Conservation (phyloP, 2,329 filamentous ascomycete genomes). For the Dryadomyces quercus-mongolicae region DNA sequence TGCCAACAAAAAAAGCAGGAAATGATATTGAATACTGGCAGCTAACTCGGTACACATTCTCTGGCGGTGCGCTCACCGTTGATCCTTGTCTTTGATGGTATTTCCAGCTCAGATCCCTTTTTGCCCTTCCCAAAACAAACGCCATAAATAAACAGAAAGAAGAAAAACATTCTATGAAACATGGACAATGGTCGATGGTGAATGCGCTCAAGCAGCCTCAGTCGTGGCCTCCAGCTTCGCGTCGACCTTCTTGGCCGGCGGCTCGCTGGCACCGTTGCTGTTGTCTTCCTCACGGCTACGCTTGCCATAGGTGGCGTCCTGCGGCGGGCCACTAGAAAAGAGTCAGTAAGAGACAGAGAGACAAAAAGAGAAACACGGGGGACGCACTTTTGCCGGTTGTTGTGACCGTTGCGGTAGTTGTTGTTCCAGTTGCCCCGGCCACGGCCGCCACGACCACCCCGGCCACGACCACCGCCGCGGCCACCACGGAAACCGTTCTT, state of each 20-base stretch:
- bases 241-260: constrained; percentile 51
- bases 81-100: not conserved
- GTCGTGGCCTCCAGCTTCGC: constrained; percentile 25
- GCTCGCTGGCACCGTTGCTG: constrained; percentile 22
- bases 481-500: constrained; percentile 44
- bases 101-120: not conserved
- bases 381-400: not conserved
- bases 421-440: constrained; percentile 23
- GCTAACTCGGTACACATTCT: not conserved
- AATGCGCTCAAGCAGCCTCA: not conserved
- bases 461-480: constrained; percentile 21
- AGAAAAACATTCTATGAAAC: not conserved
- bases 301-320: constrained; percentile 32
- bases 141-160: not conserved
- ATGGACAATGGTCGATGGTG: too few species aligned
- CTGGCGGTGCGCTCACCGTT: not conserved
- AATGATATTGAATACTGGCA: not conserved
- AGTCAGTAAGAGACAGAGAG: too few species aligned
- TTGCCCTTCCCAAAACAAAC: not conserved
- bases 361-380: not conserved
- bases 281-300: constrained; percentile 38
- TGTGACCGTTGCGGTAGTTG: constrained; percentile 15
- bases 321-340: constrained; percentile 22
- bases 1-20: not conserved
- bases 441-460: constrained; percentile 16